Evolutionary conservation across 768 basidiomycete species (phyloP).

Genomic region (Mycena latifolia): DNA sequence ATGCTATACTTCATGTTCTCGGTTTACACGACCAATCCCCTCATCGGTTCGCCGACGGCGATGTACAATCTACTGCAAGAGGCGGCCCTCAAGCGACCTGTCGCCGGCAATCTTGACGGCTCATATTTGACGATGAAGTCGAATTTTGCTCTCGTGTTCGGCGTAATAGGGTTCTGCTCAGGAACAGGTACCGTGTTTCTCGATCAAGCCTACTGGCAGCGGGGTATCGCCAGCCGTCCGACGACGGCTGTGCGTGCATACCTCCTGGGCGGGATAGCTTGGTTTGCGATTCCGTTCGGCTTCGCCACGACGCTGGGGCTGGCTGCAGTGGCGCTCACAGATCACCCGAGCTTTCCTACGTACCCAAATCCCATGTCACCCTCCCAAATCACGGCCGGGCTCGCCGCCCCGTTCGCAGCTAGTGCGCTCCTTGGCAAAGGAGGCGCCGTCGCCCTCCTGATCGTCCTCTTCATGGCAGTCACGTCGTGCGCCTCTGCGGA

Average conservation of each 20-base stretch:
- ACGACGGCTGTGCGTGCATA: conserved; percentile 65
- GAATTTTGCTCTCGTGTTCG: conserved; percentile 57
- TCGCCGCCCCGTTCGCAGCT: conserved; percentile 61
- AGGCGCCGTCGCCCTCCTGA: conserved; percentile 56
- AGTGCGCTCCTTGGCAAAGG: conserved; percentile 59
- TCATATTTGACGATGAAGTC: conserved; percentile 72
- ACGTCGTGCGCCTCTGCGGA: conserved; percentile 32
- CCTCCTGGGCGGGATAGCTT: conserved; percentile 66
- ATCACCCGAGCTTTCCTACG: conserved; percentile 65
- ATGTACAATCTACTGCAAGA: conserved; percentile 61
- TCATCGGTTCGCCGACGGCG: conserved; percentile 45
- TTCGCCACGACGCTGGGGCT: conserved; percentile 52
- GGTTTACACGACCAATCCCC: conserved; percentile 42
- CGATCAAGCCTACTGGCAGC: conserved; percentile 64
- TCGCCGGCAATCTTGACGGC: conserved; percentile 61
- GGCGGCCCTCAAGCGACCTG: conserved; percentile 60
- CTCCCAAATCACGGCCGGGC: conserved; percentile 54
- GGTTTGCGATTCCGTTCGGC: conserved; percentile 68
- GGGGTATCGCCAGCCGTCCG: conserved; percentile 66
- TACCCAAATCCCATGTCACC: conserved; percentile 58
- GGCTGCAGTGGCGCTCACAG: conserved; percentile 7
- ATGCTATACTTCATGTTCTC: conserved; percentile 44
- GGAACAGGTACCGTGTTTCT: conserved; percentile 23
- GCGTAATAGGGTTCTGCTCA: conserved; percentile 29
- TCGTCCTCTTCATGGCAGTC: conserved; percentile 53